Evolutionary conservation across 495 filamentous ascomycete genomes (phyloP).

Genomic region (Tuber aestivum): DNA sequence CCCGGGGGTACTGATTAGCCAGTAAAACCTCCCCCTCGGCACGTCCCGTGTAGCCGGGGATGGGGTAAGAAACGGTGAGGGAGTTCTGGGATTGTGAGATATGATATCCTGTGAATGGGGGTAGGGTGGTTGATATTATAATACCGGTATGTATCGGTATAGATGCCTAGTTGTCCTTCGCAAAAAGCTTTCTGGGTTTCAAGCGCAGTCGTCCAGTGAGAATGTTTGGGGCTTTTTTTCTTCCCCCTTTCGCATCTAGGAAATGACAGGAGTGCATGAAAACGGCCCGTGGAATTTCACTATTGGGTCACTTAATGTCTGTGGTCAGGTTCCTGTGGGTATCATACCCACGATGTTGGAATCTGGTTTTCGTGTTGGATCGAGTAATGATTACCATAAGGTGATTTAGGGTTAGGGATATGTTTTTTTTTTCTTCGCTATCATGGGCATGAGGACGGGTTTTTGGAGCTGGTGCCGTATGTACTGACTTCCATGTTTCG

Average conservation of each 20-base stretch:
- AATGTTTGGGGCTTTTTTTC: background rate
- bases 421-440: too few species aligned
- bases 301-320: background rate
- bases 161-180: background rate
- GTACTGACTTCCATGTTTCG: too few species aligned
- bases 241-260: background rate
- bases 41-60: background rate
- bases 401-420: background rate
- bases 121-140: background rate
- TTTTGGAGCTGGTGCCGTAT: background rate
- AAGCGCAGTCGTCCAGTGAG: background rate
- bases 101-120: conserved; percentile 2
- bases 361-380: conserved; percentile 4
- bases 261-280: background rate
- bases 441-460: background rate
- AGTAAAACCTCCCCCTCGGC: background rate
- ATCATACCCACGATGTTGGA: background rate
- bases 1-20: background rate
- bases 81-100: background rate
- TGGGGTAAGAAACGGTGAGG: background rate
- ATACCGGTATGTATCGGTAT: background rate
- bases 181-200: background rate
- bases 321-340: background rate
- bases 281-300: conserved; percentile 2
- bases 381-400: background rate